Conservation (phyloP, 352 stramenopile species). For the Phytophthora idaei region DNA sequence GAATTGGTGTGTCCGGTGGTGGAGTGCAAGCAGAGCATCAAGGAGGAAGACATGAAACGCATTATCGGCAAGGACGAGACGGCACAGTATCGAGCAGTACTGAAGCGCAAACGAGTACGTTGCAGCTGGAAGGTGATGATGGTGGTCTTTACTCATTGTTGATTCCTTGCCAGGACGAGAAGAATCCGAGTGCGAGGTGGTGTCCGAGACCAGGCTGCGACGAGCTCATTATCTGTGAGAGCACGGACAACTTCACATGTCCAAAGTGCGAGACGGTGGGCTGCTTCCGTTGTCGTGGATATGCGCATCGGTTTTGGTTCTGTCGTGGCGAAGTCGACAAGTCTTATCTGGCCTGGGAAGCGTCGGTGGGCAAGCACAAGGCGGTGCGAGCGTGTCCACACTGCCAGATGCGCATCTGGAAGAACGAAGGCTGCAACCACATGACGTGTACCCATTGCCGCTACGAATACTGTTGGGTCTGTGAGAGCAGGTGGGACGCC, state of each 20-base stretch:
- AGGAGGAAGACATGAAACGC: constrained; percentile 40
- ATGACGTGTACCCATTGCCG: constrained; percentile 75
- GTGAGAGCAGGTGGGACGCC: constrained; percentile 54
- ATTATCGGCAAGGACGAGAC: constrained; percentile 37
- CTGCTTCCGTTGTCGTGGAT: constrained; percentile 66
- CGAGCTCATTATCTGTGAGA: constrained; percentile 69
- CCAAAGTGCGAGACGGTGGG: constrained; percentile 56
- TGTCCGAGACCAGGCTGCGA: constrained; percentile 63
- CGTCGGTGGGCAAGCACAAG: constrained; percentile 54
- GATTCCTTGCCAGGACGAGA: constrained; percentile 52
- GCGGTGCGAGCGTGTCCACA: constrained; percentile 63
- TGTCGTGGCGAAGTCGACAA: constrained; percentile 49
- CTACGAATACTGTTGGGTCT: constrained; percentile 78
- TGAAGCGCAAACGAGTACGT: constrained; percentile 65
- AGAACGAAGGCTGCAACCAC: constrained; percentile 75
- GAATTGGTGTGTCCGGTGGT: constrained; percentile 70
- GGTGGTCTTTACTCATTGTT: neutral
- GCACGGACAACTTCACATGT: constrained; percentile 58
- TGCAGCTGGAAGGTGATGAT: neutral
- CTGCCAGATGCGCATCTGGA: constrained; percentile 79
- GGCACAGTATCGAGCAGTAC: constrained; percentile 35
- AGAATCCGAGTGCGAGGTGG: constrained; percentile 76
- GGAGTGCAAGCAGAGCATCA: constrained; percentile 49
- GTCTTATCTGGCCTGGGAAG: constrained; percentile 66
- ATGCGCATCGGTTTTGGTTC: constrained; percentile 68